Percentiles rank a stretch among this genome's conserved stretches.
Evolutionary conservation across 208 protist genomes (phyloP).

Genomic region (Leishmania amazonensis): DNA sequence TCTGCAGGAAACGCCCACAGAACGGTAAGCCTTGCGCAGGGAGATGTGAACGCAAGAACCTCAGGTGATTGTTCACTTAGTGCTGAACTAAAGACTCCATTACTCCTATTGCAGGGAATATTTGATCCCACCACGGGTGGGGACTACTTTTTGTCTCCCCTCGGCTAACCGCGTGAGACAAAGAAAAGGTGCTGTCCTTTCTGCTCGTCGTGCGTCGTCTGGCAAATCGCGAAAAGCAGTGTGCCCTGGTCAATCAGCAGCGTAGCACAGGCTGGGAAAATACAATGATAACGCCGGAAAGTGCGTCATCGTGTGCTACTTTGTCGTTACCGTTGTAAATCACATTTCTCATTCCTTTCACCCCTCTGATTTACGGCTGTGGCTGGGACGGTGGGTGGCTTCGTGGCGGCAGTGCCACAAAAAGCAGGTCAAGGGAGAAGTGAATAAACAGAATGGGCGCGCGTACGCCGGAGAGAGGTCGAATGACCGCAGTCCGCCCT

Average conservation of each 20-base stretch:
- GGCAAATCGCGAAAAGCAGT: not conserved
- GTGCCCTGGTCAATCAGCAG: too few relatives aligned
- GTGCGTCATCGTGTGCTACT: too few relatives aligned
- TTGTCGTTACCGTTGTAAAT: too few relatives aligned
- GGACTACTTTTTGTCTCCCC: slow-evolving; percentile 3
- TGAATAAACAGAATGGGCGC: too few relatives aligned
- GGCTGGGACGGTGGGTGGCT: too few relatives aligned
- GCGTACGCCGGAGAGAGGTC: too few relatives aligned
- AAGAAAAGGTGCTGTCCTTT: not conserved
- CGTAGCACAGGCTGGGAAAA: too few relatives aligned
- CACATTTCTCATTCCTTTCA: too few relatives aligned
- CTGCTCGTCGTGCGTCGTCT: not conserved
- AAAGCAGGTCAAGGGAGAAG: too few relatives aligned
- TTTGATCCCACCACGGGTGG: slow-evolving; percentile 54
- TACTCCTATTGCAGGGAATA: slow-evolving; percentile 59
- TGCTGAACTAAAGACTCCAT: slow-evolving; percentile 62
- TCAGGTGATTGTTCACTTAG: slow-evolving; percentile 90
- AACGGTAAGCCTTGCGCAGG: slow-evolving; percentile 80
- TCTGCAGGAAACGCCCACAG: not conserved
- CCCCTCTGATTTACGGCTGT: too few relatives aligned
- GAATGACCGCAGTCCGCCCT: not conserved
- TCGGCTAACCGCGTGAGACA: not conserved
- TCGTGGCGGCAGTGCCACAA: too few relatives aligned
- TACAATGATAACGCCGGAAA: not conserved
- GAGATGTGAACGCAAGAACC: slow-evolving; percentile 92